These are phyloP conservation scores for Vitis vinifera DNA, from an alignment of 164 flowering plant genomes.

Conservation along the genomic window DNA sequence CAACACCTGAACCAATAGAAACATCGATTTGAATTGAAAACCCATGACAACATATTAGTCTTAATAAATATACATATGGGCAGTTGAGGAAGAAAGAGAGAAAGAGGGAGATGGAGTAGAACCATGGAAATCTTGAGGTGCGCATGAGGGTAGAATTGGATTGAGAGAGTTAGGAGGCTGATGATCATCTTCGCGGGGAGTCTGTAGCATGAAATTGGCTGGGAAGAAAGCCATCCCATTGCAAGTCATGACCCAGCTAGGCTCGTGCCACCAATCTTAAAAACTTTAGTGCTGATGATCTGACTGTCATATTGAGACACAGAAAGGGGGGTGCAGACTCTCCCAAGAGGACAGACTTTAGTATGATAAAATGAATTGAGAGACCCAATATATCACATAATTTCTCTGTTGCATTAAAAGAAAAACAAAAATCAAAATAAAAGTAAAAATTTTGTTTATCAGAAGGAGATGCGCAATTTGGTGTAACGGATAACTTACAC, in stretches of 20 bases:
- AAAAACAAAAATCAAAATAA: not conserved
- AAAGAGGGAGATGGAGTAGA: constrained; percentile 14
- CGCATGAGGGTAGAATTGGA: constrained; percentile 55
- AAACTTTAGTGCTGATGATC: constrained; percentile 14
- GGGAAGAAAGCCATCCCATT: constrained; percentile 87
- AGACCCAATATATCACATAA: constrained; percentile 6
- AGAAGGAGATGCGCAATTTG: constrained; percentile 12
- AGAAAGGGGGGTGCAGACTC: not conserved
- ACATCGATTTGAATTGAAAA: not conserved
- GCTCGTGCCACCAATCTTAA: constrained; percentile 11
- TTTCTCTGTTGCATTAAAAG: not conserved
- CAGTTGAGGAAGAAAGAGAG: constrained; percentile 4
- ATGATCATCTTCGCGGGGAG: constrained; percentile 38
- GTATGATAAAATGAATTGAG: not conserved
- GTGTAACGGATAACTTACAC: constrained; percentile 10
- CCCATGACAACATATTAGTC: no score
- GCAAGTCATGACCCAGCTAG: constrained; percentile 24
- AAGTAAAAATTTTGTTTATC: constrained; percentile 4
- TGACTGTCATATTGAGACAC: constrained; percentile 12
- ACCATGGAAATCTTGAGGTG: constrained; percentile 84
- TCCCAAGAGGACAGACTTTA: constrained; percentile 10
- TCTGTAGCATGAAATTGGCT: constrained; percentile 82
- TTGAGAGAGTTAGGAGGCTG: constrained; percentile 52
- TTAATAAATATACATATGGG: not conserved
- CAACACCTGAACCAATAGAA: constrained; percentile 40